Evolutionary conservation across 441 rosid species (phyloP), one percentile per base, ranked within the genome.

Genomic region (Populus tomentosa): DNA sequence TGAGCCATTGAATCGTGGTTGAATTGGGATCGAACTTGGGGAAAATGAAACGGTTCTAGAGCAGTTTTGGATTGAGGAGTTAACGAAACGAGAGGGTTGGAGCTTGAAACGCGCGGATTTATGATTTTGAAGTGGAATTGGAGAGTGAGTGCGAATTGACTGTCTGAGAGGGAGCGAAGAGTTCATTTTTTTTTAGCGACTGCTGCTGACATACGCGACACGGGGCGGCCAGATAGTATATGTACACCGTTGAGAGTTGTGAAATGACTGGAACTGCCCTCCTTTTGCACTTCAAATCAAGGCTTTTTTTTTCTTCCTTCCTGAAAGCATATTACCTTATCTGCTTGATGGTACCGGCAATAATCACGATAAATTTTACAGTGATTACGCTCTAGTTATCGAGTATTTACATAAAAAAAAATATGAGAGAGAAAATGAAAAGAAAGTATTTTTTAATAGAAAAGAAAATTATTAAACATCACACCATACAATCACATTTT

Each of bases 401-500:
- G 5, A 42, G 14, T 11, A 11, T 42, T 42, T 42, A 42, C 16
- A 8, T 26, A 24, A n/a, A n/a, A 8, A 63, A 63, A 16, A 4
- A 63, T 4, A 63, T n/a, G 5, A 23, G 2, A 63, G 26, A 23
- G 1, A 26, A 26, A 26, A 26, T 26, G 1, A 26, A 26, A 26
- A 26, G 1, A 26, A 26, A 26, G 1, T 63, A 23, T 63, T 20
- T 8, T 18, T 62, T 18, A 62, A 18, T 36, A 36, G 38, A 36
- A 36, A 38, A 38, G 42, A 38, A 7, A 63, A 18, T 9, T 23
- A 63, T 63, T 63, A 23, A 20, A 33, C 1, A 4, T 5, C 42
- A 4, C 63, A 56, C 67, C 53, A 71, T 16, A 33, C 32, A 36
- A 75, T 86, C 87, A 92, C 80, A 94, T 87, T 82, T 91, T 91